Evolutionary conservation across 2,329 filamentous ascomycete species (phyloP), one percentile per base, ranked within the genome.

Genomic region (Dactylellina leptospora): DNA sequence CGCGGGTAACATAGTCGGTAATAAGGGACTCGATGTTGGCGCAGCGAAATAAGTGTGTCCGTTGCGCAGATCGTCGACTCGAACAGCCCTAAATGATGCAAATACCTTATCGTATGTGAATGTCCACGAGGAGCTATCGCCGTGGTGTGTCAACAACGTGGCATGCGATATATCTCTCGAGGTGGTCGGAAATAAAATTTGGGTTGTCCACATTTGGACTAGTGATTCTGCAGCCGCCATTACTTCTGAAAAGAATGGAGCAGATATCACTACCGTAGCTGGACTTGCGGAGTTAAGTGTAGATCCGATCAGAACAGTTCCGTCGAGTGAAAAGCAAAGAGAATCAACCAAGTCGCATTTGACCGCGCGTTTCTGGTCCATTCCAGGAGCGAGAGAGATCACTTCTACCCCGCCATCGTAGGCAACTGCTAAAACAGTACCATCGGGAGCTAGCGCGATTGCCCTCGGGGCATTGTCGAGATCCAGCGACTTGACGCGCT

Each of bases 351-450:
- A 85, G 77, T 90, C 88, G 77, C 90, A 93, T 77, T 92, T 91
- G 64, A 93, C 90, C 9, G 90, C 86, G 75, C 91, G 84, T 76
- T 89, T 85, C 18, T 66, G 62, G 75, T 92, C 89, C 0, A 86
- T 90, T 10, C 85, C 80, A 25, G 88, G 77, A 23, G 86, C 86
- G 38, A 96, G 82, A 3, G 91, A 90, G 25, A 90, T 88, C 0
- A 96, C 90, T 79, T 96, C 92, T 74, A 96, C 93, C n/a, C 90
- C 91, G 61, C 90, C 90, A 77, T 92, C 88, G 79, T 93, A 96
- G 5, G 92, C 92, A 13, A 91, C 89, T 22, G 92, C 92, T 47
- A 96, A 81, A 11, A 96, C 90, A 44, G 88, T 87, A 22, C 91
- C 91, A 74, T 89, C 90, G 0, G 92, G 91, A 0, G 92, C 93